phyloP scores from a whole-genome alignment of 2,329 filamentous ascomycete species.

The Ophiocordyceps camponoti-saundersi region DNA sequence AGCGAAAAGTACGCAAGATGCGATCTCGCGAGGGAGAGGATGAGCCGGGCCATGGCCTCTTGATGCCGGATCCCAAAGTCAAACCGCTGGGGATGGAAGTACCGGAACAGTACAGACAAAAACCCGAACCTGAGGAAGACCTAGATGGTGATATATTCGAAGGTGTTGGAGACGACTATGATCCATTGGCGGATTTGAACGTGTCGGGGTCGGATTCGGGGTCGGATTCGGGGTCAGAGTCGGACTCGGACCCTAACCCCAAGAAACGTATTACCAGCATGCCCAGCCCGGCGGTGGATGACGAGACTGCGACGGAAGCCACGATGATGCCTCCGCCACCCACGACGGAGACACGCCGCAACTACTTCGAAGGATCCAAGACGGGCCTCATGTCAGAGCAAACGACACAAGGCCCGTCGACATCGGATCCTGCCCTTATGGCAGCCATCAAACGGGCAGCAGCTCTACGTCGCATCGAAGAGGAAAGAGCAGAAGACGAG shows the following conservation, averaged over 20 bases:
- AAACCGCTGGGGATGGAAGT: constrained; percentile 50
- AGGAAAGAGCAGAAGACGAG: constrained; percentile 14
- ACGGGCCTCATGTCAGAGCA: constrained; percentile 36
- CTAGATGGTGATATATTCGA: constrained; percentile 48
- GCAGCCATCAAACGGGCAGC: constrained; percentile 78
- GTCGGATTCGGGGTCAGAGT: constrained; percentile 16
- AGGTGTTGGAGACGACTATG: constrained; percentile 48
- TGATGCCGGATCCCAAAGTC: constrained; percentile 36
- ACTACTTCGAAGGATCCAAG: constrained; percentile 47
- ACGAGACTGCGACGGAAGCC: background rate
- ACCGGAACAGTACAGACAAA: constrained; percentile 37
- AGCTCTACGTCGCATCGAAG: constrained; percentile 33
- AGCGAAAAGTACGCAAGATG: constrained; percentile 43
- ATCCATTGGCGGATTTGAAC: constrained; percentile 44
- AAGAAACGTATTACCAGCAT: constrained; percentile 9
- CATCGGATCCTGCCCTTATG: constrained; percentile 61
- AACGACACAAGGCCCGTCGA: constrained; percentile 32
- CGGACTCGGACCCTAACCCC: constrained; percentile 20
- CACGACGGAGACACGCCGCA: constrained; percentile 24
- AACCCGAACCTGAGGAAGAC: constrained; percentile 29
- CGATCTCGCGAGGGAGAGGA: constrained; percentile 20
- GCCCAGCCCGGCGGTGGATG: constrained; percentile 5
- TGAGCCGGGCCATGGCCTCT: constrained; percentile 22
- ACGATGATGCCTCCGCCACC: constrained; percentile 29
- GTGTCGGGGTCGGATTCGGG: constrained; percentile 26